A percentile compares a stretch with the other conserved stretches of the same genome.
These are phyloP conservation scores for Amanita muscaria DNA, from an alignment of 768 basidiomycete species.

Conservation along the genomic window DNA sequence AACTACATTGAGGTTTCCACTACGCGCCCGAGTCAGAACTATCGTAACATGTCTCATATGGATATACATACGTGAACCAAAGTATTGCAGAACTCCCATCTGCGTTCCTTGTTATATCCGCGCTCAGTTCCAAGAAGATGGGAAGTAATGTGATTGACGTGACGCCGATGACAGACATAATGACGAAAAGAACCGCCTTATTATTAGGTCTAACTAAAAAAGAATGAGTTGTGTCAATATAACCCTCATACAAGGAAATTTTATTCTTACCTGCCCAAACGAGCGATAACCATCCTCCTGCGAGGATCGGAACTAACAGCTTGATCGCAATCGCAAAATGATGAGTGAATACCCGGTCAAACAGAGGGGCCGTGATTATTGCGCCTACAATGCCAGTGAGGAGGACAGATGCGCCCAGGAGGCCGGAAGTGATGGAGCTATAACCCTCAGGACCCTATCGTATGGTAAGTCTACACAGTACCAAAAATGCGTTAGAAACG, in stretches of 20 bases:
- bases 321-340: slow-evolving; percentile 55
- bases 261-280: slow-evolving; percentile 65
- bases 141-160: slow-evolving; percentile 65
- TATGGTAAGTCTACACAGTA: not conserved
- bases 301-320: slow-evolving; percentile 52
- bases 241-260: too few relatives aligned
- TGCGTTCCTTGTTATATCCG: slow-evolving; percentile 72
- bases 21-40: too few relatives aligned
- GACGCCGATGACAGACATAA: slow-evolving; percentile 63
- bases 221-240: slow-evolving; percentile 1
- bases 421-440: slow-evolving; percentile 49
- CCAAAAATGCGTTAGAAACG: not conserved
- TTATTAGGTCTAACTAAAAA: slow-evolving; percentile 58
- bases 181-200: slow-evolving; percentile 46
- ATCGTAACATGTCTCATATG: too few relatives aligned
- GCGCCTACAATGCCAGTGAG: slow-evolving; percentile 66
- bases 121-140: slow-evolving; percentile 66
- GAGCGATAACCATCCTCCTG: slow-evolving; percentile 59
- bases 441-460: slow-evolving; percentile 66
- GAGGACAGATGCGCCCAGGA: slow-evolving; percentile 60
- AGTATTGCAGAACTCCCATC: slow-evolving; percentile 68
- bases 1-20: too few relatives aligned
- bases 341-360: slow-evolving; percentile 80
- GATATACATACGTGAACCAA: slow-evolving; percentile 55
- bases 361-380: slow-evolving; percentile 59